Evolutionary conservation across 148 eudicot genomes (phyloP).

Genomic region (Pharnaceum exiguum): DNA sequence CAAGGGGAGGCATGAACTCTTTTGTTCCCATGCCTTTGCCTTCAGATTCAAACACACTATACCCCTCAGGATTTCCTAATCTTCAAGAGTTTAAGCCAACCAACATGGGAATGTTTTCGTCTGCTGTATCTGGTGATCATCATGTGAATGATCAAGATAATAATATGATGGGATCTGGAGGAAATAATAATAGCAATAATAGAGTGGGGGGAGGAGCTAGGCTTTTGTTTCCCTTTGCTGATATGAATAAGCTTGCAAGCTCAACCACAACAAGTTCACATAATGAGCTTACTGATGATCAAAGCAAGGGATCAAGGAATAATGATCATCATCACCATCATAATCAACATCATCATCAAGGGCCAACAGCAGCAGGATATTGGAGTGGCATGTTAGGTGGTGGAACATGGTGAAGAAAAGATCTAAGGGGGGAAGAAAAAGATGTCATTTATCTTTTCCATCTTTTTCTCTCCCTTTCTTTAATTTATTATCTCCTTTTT

Average conservation of each 20-base stretch:
- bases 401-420: constrained; percentile 34
- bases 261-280: constrained; percentile 12
- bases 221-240: constrained; percentile 62
- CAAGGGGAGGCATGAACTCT: constrained; percentile 44
- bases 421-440: background rate
- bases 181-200: constrained; percentile 16
- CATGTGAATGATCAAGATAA: constrained; percentile 15
- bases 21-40: constrained; percentile 27
- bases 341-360: constrained; percentile 23
- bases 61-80: constrained; percentile 37
- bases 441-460: background rate
- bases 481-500: background rate
- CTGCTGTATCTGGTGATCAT: constrained; percentile 8
- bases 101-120: constrained; percentile 24
- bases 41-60: constrained; percentile 32
- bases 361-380: constrained; percentile 31
- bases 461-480: background rate
- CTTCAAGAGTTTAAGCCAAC: constrained; percentile 72
- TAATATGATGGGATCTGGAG: constrained; percentile 15
- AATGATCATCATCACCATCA: constrained; percentile 19
- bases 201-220: constrained; percentile 21
- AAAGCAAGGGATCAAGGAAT: constrained; percentile 36
- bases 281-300: constrained; percentile 33
- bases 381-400: constrained; percentile 56
- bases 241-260: constrained; percentile 30